Evolutionary conservation across 2,329 filamentous ascomycete genomes (phyloP).

Genomic region (Paradendryphiella salina): DNA sequence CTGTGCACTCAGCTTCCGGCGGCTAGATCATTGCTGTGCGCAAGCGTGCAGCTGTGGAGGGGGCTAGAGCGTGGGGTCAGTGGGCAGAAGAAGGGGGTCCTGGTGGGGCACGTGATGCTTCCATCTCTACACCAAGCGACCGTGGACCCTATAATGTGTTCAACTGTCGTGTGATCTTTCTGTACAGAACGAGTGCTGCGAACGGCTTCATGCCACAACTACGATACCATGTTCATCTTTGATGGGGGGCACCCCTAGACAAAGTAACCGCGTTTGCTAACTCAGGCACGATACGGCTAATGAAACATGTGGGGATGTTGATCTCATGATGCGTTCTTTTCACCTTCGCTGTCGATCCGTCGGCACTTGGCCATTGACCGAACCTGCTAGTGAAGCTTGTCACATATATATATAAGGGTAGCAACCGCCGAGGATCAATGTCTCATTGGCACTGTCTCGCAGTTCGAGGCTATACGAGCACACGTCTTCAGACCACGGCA

Average conservation of each 20-base stretch:
- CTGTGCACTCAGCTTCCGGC: conserved; percentile 14
- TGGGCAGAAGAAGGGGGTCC: conserved; percentile 2
- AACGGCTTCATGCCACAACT: too few species aligned
- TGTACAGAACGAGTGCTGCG: too few species aligned
- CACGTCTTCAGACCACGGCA: too few species aligned
- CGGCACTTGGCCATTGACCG: conserved; percentile 6
- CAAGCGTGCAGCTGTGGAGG: background rate
- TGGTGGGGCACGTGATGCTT: conserved; percentile 6
- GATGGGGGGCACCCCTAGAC: background rate
- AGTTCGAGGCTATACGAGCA: too few species aligned
- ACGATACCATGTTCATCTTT: background rate
- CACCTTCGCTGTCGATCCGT: conserved; percentile 2
- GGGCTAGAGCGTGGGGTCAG: conserved; percentile 7
- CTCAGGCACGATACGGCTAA: background rate
- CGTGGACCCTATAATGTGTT: background rate
- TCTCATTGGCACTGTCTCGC: conserved; percentile 13
- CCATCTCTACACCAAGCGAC: background rate
- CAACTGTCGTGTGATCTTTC: background rate
- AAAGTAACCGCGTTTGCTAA: background rate
- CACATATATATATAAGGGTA: background rate
- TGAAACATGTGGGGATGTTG: background rate
- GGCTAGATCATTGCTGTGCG: conserved; percentile 1
- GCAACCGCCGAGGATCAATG: background rate
- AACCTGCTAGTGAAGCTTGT: conserved; percentile 1
- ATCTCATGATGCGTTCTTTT: conserved; percentile 13